Evolutionary conservation across 2,329 filamentous ascomycete genomes (phyloP).

Genomic region (Penicillium concentricum): DNA sequence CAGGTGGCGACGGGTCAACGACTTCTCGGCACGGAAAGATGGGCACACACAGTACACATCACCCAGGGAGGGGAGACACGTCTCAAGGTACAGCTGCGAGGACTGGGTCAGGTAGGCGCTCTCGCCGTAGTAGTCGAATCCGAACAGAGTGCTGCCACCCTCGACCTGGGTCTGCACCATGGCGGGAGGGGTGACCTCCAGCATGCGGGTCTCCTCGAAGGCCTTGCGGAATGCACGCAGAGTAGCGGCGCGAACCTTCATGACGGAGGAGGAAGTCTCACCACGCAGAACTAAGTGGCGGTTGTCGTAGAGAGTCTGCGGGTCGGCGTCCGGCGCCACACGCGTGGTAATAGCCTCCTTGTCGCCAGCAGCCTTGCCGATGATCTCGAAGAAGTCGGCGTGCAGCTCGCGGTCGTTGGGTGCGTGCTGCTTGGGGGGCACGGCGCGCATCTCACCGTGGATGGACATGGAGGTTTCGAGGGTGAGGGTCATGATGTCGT

Average conservation of each 20-base stretch:
- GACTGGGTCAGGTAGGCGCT: slow-evolving; percentile 93
- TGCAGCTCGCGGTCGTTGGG: slow-evolving; percentile 84
- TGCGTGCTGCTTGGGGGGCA: slow-evolving; percentile 74
- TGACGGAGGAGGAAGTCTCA: slow-evolving; percentile 77
- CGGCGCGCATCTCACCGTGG: slow-evolving; percentile 77
- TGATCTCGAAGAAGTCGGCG: slow-evolving; percentile 83
- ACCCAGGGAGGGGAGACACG: slow-evolving; percentile 82
- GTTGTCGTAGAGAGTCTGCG: slow-evolving; percentile 74
- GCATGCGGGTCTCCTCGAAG: slow-evolving; percentile 73
- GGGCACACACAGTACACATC: slow-evolving; percentile 98
- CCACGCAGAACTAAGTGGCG: slow-evolving; percentile 82
- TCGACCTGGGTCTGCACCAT: slow-evolving; percentile 96
- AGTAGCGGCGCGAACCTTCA: slow-evolving; percentile 80
- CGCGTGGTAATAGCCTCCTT: slow-evolving; percentile 90
- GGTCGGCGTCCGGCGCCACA: slow-evolving; percentile 66
- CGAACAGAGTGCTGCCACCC: slow-evolving; percentile 87
- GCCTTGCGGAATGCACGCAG: slow-evolving; percentile 76
- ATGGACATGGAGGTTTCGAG: slow-evolving; percentile 85
- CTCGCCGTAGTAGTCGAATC: slow-evolving; percentile 84
- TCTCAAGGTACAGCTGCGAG: slow-evolving; percentile 96
- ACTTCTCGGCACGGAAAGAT: slow-evolving; percentile 97
- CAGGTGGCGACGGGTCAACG: slow-evolving; percentile 86
- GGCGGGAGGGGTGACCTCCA: slow-evolving; percentile 84
- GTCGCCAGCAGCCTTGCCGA: slow-evolving; percentile 76
- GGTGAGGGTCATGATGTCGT: slow-evolving; percentile 81